phyloP scores from a whole-genome alignment of 441 rosid species.

The Euphorbia schlechtendalii region DNA sequence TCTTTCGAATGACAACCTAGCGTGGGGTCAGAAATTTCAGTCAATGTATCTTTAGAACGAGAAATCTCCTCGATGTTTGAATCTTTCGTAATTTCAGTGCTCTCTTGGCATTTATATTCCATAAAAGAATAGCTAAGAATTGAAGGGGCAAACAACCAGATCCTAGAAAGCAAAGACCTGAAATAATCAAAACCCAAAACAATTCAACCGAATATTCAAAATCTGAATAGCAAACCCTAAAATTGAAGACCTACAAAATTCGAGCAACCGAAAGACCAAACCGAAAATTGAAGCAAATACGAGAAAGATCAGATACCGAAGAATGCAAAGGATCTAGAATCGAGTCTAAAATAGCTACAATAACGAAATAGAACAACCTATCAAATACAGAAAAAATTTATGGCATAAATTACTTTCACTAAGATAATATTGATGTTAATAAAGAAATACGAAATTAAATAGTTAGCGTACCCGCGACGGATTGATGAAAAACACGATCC shows the following conservation, averaged over 20 bases:
- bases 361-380: not conserved
- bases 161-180: not conserved
- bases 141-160: slow-evolving; percentile 3
- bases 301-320: not conserved
- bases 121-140: slow-evolving; percentile 31
- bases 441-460: not conserved
- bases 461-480: slow-evolving; percentile 6
- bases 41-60: slow-evolving; percentile 17
- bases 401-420: not conserved
- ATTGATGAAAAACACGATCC: not conserved
- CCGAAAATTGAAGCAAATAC: not conserved
- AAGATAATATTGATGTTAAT: not conserved
- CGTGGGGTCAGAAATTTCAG: slow-evolving; percentile 24
- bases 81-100: slow-evolving; percentile 24
- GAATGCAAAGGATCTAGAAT: not conserved
- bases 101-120: slow-evolving; percentile 64
- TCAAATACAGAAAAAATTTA: not conserved
- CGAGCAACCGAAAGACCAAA: not conserved
- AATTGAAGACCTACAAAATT: slow-evolving; percentile 3
- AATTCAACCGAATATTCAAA: slow-evolving; percentile 1
- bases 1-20: slow-evolving; percentile 27
- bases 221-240: slow-evolving; percentile 1
- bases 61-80: slow-evolving; percentile 21
- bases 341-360: not conserved
- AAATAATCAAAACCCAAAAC: slow-evolving; percentile 6